phyloP scores from a whole-genome alignment of 495 filamentous ascomycete species.

The Aspergillus panamensis region DNA sequence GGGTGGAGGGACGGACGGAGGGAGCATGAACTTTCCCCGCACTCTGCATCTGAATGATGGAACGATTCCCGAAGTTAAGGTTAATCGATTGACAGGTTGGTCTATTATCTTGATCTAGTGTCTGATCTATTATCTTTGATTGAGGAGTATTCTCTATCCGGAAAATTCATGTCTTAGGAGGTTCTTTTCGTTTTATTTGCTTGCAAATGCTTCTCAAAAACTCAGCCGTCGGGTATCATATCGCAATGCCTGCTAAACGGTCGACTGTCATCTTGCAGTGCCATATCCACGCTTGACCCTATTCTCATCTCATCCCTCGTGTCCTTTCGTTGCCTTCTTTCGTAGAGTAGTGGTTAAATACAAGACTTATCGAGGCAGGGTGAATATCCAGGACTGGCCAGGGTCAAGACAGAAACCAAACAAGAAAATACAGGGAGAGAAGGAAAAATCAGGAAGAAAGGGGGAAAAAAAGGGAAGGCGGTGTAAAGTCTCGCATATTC shows the following conservation, averaged over 20 bases:
- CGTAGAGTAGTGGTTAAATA: background rate
- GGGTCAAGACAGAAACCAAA: conserved; percentile 11
- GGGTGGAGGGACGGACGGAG: background rate
- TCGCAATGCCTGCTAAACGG: conserved; percentile 50
- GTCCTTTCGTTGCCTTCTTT: too few relatives aligned
- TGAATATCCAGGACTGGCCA: conserved; percentile 7
- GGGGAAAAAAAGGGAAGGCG: too few relatives aligned
- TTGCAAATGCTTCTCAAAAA: conserved; percentile 34
- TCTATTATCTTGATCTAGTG: too few relatives aligned
- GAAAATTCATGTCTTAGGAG: conserved; percentile 10
- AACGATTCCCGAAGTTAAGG: background rate
- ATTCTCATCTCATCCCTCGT: background rate
- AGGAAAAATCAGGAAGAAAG: conserved; percentile 14
- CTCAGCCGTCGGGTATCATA: conserved; percentile 51
- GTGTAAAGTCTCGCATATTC: conserved; percentile 20
- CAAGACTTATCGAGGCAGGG: background rate
- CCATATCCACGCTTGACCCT: conserved; percentile 9
- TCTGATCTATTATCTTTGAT: too few relatives aligned
- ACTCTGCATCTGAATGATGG: background rate
- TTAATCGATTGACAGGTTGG: too few relatives aligned
- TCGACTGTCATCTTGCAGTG: conserved; percentile 39
- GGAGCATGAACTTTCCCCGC: conserved; percentile 20
- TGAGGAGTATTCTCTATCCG: conserved; percentile 17
- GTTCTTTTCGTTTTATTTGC: conserved; percentile 19
- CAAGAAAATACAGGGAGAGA: conserved; percentile 13